Conservation (phyloP, 768 basidiomycete genomes). For the Dacryopinax spathularia region DNA sequence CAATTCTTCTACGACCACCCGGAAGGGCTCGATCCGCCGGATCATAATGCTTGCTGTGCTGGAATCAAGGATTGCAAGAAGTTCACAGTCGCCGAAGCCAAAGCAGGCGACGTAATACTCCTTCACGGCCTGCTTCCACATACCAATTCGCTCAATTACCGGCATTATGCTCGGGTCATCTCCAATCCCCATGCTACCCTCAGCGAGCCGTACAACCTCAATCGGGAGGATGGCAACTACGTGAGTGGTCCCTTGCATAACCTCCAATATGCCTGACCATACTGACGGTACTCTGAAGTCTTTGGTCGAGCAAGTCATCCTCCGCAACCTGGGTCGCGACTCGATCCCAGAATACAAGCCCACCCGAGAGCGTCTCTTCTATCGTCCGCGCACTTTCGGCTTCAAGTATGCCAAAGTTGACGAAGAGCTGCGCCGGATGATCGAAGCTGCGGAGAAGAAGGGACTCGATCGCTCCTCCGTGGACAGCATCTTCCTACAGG, state of each 20-base stretch:
- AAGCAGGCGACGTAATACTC: slow-evolving; percentile 11
- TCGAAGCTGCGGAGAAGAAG: slow-evolving; percentile 10
- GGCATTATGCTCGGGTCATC: slow-evolving; percentile 15
- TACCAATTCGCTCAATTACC: slow-evolving; percentile 5
- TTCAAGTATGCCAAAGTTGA: slow-evolving; percentile 14
- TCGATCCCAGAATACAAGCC: slow-evolving; percentile 12
- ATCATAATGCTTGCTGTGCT: slow-evolving; percentile 4
- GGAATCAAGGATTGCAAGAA: slow-evolving; percentile 11
- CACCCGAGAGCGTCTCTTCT: slow-evolving; percentile 9
- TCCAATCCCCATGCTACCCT: slow-evolving; percentile 17
- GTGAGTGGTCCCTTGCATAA: no score
- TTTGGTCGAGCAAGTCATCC: slow-evolving; percentile 16
- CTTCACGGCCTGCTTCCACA: background rate
- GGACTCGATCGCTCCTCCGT: slow-evolving; percentile 9
- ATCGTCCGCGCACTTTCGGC: slow-evolving; percentile 13
- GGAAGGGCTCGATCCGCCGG: slow-evolving; percentile 16
- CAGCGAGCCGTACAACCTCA: slow-evolving; percentile 13
- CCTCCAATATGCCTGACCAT: no score
- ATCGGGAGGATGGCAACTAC: slow-evolving; percentile 13
- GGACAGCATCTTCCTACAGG: slow-evolving; percentile 13
- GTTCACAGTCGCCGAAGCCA: slow-evolving; percentile 5
- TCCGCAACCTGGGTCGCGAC: slow-evolving; percentile 13
- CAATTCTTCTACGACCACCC: slow-evolving; percentile 12
- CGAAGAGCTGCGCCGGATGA: slow-evolving; percentile 14
- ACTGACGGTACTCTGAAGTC: no score